Evolutionary conservation across 208 protist genomes (phyloP).

Genomic region (Sergeia podlipaevii): DNA sequence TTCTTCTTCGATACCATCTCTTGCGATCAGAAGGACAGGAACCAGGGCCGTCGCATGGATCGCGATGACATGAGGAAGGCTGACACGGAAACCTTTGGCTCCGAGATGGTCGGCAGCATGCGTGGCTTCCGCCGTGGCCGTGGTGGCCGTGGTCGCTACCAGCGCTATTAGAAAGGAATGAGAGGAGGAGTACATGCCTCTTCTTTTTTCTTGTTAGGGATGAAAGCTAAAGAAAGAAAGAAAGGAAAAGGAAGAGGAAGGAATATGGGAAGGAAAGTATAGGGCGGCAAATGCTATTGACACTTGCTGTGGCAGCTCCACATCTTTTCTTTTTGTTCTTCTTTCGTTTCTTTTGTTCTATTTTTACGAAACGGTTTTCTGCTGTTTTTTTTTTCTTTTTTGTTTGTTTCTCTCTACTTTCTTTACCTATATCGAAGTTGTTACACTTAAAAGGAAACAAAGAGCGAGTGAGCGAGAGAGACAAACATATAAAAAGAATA

Average conservation of each 20-base stretch:
- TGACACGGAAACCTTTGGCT: constrained; percentile 83
- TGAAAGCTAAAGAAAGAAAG: neutral
- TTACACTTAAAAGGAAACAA: constrained; percentile 5
- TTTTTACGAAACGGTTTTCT: too few relatives aligned
- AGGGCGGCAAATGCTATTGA: too few relatives aligned
- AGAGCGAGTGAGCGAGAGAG: too few relatives aligned
- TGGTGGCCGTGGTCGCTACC: constrained; percentile 58
- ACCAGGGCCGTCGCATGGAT: constrained; percentile 36
- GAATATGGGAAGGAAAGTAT: constrained; percentile 3
- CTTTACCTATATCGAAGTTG: neutral
- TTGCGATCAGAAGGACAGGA: constrained; percentile 70
- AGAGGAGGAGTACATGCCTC: neutral
- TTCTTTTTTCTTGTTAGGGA: constrained; percentile 1
- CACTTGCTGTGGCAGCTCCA: too few relatives aligned
- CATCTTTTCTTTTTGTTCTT: too few relatives aligned
- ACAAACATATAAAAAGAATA: constrained; percentile 4
- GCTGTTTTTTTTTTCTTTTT: too few relatives aligned
- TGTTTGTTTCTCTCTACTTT: too few relatives aligned
- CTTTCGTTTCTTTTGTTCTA: too few relatives aligned
- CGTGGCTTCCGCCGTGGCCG: constrained; percentile 34
- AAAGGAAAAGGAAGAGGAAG: neutral
- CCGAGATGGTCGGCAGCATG: constrained; percentile 83
- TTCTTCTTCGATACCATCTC: constrained; percentile 90
- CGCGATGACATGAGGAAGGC: constrained; percentile 79
- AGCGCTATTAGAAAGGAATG: constrained; percentile 35